phyloP scores from a whole-genome alignment of 176 grass and related monocot species.

The Ananas comosus region DNA sequence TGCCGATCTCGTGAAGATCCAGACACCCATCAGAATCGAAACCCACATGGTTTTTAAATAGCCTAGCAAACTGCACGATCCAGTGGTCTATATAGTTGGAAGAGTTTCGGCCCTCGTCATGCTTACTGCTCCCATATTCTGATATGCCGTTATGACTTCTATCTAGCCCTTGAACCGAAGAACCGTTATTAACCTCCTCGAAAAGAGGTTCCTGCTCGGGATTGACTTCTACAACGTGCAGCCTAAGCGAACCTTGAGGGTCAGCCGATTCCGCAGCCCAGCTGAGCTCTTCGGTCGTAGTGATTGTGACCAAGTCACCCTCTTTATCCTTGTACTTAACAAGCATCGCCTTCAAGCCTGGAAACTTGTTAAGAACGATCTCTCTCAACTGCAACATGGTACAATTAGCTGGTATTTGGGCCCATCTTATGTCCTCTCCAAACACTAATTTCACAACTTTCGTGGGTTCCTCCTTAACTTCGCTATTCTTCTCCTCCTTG shows the following conservation, averaged over 20 bases:
- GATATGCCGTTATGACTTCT: slow-evolving; percentile 24
- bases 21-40: slow-evolving; percentile 63
- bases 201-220: slow-evolving; percentile 45
- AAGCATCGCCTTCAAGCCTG: slow-evolving; percentile 51
- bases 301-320: slow-evolving; percentile 90
- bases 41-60: slow-evolving; percentile 75
- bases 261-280: slow-evolving; percentile 65
- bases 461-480: slow-evolving; percentile 35
- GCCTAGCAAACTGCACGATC: slow-evolving; percentile 67
- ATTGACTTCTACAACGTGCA: slow-evolving; percentile 67
- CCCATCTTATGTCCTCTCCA: slow-evolving; percentile 85
- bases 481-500: slow-evolving; percentile 17
- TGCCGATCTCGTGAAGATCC: slow-evolving; percentile 63
- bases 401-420: slow-evolving; percentile 56
- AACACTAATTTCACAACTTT: slow-evolving; percentile 75
- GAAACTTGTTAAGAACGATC: slow-evolving; percentile 62
- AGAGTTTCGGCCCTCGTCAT: slow-evolving; percentile 18
- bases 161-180: slow-evolving; percentile 26
- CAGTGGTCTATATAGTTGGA: slow-evolving; percentile 41
- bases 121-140: slow-evolving; percentile 30
- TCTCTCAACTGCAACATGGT: slow-evolving; percentile 56
- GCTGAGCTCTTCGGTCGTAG: slow-evolving; percentile 54
- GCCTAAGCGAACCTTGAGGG: slow-evolving; percentile 40
- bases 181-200: slow-evolving; percentile 26
- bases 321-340: slow-evolving; percentile 89